Evolutionary conservation across 1,284 basidiomycete genomes (phyloP).

Genomic region (Tylopilus orsonianus): DNA sequence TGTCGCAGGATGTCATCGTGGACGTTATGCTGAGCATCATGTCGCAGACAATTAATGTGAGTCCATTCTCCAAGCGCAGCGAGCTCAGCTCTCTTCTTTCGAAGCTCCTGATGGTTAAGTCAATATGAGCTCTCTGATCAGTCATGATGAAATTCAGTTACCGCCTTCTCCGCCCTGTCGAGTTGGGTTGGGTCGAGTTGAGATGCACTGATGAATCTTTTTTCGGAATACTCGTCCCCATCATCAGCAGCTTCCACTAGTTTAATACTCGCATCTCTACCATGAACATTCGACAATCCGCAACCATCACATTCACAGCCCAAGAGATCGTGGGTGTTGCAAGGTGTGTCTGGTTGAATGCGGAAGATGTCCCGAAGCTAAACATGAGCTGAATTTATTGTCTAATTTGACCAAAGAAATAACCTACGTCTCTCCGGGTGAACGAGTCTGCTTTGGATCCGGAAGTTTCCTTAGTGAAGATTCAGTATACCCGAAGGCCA

Average conservation of each 20-base stretch:
- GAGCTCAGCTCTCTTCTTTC: slow-evolving; percentile 75
- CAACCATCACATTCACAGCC: slow-evolving; percentile 65
- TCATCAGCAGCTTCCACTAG: slow-evolving; percentile 21
- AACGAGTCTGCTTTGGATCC: slow-evolving; percentile 82
- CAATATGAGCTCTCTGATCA: background rate
- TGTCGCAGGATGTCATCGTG: slow-evolving; percentile 63
- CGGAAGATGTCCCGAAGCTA: slow-evolving; percentile 91
- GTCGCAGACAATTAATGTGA: slow-evolving; percentile 74
- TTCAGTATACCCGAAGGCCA: slow-evolving; percentile 8
- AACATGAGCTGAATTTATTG: slow-evolving; percentile 4
- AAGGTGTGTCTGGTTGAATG: slow-evolving; percentile 76
- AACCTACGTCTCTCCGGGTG: slow-evolving; percentile 78
- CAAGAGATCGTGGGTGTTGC: slow-evolving; percentile 90
- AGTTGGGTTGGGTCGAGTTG: slow-evolving; percentile 54
- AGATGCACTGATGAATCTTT: slow-evolving; percentile 73
- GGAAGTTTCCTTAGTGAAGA: slow-evolving; percentile 38
- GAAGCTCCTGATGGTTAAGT: slow-evolving; percentile 51
- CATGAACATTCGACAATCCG: slow-evolving; percentile 21
- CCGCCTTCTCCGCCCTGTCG: slow-evolving; percentile 55
- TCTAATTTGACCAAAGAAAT: slow-evolving; percentile 3
- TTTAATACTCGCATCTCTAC: slow-evolving; percentile 13
- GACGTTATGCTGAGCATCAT: slow-evolving; percentile 46
- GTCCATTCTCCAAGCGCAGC: slow-evolving; percentile 86
- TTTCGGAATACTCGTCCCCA: slow-evolving; percentile 31
- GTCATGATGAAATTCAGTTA: slow-evolving; percentile 28